These are phyloP conservation scores for Sugiyamaella americana DNA, from an alignment of 805 yeast genomes.

Conservation along the genomic window DNA sequence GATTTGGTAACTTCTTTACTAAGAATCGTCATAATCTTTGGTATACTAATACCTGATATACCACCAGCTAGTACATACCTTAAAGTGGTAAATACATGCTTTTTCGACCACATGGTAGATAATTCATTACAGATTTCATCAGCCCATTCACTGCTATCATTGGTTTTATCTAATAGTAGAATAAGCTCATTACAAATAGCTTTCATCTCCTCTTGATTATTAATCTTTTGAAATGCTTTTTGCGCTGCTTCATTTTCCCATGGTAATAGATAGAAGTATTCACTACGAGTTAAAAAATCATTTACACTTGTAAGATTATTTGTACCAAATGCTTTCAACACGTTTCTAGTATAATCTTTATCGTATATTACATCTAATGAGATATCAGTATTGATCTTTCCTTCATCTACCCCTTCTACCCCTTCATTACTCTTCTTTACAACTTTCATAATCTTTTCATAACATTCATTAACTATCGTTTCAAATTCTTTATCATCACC, in stretches of 20 bases:
- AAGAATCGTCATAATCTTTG: conserved; percentile 48
- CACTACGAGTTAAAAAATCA: conserved; percentile 45
- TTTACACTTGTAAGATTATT: conserved; percentile 43
- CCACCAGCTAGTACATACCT: conserved; percentile 69
- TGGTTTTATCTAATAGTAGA: neutral
- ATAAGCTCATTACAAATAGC: neutral
- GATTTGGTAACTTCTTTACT: conserved; percentile 32
- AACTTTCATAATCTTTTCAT: neutral
- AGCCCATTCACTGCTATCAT: neutral
- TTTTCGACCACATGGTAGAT: conserved; percentile 12
- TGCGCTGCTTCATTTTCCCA: neutral
- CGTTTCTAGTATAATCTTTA: conserved; percentile 30
- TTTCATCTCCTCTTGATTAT: neutral
- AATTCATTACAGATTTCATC: neutral
- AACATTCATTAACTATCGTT: conserved; percentile 29
- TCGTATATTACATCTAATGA: neutral
- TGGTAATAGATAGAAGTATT: conserved; percentile 32
- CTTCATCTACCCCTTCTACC: too few relatives aligned
- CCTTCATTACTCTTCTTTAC: neutral
- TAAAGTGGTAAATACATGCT: conserved; percentile 45
- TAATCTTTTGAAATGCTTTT: neutral
- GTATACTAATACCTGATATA: conserved; percentile 62
- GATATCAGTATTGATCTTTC: conserved; percentile 12
- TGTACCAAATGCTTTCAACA: conserved; percentile 43
- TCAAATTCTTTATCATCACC: conserved; percentile 33